A percentile compares a stretch with the other conserved stretches of the same genome.
These are phyloP conservation scores for Camellia oleifera DNA, from an alignment of 179 eudicot species.

Conservation along the genomic window DNA sequence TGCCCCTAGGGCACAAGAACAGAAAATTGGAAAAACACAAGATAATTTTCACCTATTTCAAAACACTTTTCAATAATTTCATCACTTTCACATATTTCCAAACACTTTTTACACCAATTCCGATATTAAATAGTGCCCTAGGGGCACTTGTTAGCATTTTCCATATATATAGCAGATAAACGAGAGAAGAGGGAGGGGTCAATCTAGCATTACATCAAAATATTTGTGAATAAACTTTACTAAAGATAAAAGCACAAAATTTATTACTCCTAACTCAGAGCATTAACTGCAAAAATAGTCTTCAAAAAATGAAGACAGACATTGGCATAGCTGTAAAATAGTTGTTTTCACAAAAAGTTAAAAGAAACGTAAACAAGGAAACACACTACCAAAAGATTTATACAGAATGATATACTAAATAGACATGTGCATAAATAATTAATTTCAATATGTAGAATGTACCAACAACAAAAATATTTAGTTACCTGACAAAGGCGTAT, in stretches of 20 bases:
- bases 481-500: constrained; percentile 68
- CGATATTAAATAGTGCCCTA: too few relatives aligned
- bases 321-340: neutral
- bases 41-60: too few relatives aligned
- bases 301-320: neutral
- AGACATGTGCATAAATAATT: neutral
- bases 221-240: neutral
- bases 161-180: neutral
- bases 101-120: too few relatives aligned
- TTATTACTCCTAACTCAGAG: neutral
- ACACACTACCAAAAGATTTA: neutral
- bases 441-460: neutral
- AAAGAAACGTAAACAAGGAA: neutral
- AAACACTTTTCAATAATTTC: too few relatives aligned
- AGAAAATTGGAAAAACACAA: too few relatives aligned
- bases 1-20: too few relatives aligned
- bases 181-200: neutral
- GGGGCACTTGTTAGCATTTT: too few relatives aligned
- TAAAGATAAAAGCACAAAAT: neutral
- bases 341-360: neutral
- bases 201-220: neutral
- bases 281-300: neutral
- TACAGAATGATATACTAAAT: neutral
- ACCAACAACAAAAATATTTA: neutral
- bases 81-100: too few relatives aligned